Conservation (phyloP, 441 rosid genomes). For the Bocquillonia castaneifolia region DNA sequence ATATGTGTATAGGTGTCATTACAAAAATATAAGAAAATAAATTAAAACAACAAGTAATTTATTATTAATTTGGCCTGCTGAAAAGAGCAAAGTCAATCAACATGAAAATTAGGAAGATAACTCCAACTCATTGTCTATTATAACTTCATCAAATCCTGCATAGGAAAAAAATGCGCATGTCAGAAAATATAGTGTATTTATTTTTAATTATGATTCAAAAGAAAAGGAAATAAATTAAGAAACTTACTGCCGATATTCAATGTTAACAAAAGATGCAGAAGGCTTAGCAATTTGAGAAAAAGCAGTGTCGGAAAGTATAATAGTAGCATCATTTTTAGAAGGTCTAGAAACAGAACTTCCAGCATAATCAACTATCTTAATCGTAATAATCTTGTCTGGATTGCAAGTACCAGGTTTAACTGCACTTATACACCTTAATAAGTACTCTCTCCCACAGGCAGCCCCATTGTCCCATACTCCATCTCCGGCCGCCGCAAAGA, state of each 20-base stretch:
- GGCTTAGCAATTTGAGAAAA: constrained; percentile 34
- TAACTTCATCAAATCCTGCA: too few relatives aligned
- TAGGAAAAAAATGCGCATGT: too few relatives aligned
- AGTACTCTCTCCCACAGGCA: constrained; percentile 48
- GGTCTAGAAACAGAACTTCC: constrained; percentile 34
- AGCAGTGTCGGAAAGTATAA: constrained; percentile 44
- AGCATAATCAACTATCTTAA: constrained; percentile 43
- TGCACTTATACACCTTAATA: constrained; percentile 51
- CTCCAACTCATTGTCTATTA: too few relatives aligned
- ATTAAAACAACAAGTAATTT: too few relatives aligned
- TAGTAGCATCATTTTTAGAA: constrained; percentile 26
- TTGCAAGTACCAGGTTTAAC: constrained; percentile 28
- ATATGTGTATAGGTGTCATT: too few relatives aligned
- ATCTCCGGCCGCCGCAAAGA: constrained; percentile 54
- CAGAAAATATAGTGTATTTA: too few relatives aligned
- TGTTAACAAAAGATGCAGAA: constrained; percentile 31
- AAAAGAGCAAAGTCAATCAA: too few relatives aligned
- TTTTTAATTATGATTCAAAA: too few relatives aligned
- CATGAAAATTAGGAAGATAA: too few relatives aligned
- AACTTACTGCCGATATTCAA: constrained; percentile 44
- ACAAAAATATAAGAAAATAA: too few relatives aligned
- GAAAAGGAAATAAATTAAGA: not conserved
- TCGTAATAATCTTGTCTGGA: constrained; percentile 28
- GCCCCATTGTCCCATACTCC: constrained; percentile 70
- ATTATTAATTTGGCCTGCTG: too few relatives aligned